Conservation (phyloP, 2,329 filamentous ascomycete species). For the Aspergillus niger region DNA sequence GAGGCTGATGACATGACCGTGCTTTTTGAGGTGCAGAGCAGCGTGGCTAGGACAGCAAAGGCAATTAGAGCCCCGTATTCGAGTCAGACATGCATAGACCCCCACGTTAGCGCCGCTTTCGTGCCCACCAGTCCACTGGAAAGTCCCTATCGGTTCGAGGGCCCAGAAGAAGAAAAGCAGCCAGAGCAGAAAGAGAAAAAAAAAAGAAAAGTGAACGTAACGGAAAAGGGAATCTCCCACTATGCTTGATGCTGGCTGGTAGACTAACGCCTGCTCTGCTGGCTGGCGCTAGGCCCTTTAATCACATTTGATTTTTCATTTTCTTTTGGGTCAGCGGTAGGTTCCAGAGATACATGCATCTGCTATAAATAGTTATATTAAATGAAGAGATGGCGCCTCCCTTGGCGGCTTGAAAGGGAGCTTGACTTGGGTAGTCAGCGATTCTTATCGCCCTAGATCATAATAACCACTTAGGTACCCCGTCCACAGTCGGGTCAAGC, state of each 20-base stretch:
- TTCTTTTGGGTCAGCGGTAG: not conserved
- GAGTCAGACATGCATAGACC: conserved; percentile 8
- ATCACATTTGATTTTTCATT: too few species aligned
- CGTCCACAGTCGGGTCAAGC: not conserved
- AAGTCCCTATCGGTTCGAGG: not conserved
- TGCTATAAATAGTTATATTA: conserved; percentile 10
- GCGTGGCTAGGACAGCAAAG: not conserved
- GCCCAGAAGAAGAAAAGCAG: not conserved
- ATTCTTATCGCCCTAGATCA: not conserved
- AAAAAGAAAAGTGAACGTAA: not conserved
- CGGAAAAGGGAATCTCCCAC: not conserved
- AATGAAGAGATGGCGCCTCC: not conserved
- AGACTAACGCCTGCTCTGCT: not conserved
- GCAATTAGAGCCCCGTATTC: conserved; percentile 6
- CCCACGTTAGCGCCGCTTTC: not conserved
- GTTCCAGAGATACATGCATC: conserved; percentile 5
- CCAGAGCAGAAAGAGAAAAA: not conserved
- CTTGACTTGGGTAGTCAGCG: not conserved
- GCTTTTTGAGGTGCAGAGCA: not conserved
- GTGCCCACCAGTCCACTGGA: not conserved
- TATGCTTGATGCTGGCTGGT: not conserved
- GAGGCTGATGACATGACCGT: not conserved
- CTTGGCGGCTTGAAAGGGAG: not conserved
- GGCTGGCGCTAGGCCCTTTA: not conserved
- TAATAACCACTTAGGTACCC: not conserved